Evolutionary conservation across 495 filamentous ascomycete genomes (phyloP).

Genomic region (Sphaerosporella brunnea): DNA sequence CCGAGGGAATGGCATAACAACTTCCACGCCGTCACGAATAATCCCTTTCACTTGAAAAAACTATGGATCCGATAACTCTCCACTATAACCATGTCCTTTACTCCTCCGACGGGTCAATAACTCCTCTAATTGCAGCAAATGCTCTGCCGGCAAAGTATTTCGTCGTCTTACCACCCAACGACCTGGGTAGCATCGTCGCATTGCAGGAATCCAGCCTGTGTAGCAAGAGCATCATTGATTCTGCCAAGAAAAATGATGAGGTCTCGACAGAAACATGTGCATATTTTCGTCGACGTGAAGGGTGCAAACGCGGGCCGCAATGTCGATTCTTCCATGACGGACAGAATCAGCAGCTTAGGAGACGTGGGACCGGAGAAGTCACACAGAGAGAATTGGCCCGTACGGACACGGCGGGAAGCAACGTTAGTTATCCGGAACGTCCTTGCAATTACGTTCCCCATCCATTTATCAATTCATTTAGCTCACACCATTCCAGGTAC

Average conservation of each 20-base stretch:
- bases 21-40: too few relatives aligned
- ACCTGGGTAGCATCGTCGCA: not conserved
- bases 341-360: slow-evolving; percentile 7
- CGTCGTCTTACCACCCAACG: not conserved
- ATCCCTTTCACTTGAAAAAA: too few relatives aligned
- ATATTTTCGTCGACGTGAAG: slow-evolving; percentile 17
- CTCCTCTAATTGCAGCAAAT: not conserved
- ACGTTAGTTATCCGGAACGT: not conserved
- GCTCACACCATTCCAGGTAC: slow-evolving; percentile 1
- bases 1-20: too few relatives aligned
- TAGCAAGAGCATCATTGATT: not conserved
- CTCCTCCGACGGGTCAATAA: not conserved
- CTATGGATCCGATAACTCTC: not conserved
- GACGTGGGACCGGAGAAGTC: slow-evolving; percentile 3
- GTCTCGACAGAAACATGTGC: slow-evolving; percentile 12
- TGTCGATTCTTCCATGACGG: slow-evolving; percentile 14
- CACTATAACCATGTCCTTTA: not conserved
- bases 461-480: not conserved
- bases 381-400: slow-evolving; percentile 4
- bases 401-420: slow-evolving; percentile 3
- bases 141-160: not conserved
- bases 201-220: not conserved
- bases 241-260: slow-evolving; percentile 10
- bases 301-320: slow-evolving; percentile 17
- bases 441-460: slow-evolving; percentile 1